phyloP scores from a whole-genome alignment of 78 protist species.

The Salpingoeca rosetta region DNA sequence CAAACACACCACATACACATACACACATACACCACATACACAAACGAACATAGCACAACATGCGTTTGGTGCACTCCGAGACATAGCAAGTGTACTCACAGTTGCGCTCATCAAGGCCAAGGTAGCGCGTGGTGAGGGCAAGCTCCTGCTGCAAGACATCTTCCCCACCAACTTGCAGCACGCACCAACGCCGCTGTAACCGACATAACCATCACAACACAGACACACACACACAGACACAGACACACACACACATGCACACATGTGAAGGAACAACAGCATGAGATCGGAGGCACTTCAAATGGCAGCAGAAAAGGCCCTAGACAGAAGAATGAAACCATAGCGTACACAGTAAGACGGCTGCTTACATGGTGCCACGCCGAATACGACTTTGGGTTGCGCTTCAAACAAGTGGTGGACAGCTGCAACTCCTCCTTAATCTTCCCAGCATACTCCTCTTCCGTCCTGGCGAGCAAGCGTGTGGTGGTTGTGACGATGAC shows the following conservation, averaged over 20 bases:
- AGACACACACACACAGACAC: background rate
- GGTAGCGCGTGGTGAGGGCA: conserved; percentile 38
- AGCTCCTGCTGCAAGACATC: conserved; percentile 57
- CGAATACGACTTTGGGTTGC: conserved; percentile 38
- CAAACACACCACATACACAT: background rate
- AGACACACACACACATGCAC: background rate
- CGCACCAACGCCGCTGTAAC: background rate
- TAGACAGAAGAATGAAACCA: background rate
- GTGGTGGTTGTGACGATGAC: background rate
- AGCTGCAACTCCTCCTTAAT: conserved; percentile 17
- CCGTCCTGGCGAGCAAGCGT: background rate
- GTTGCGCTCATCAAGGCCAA: conserved; percentile 74
- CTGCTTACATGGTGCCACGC: conserved; percentile 36
- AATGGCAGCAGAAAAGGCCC: background rate
- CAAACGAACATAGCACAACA: too few relatives aligned
- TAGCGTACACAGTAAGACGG: too few relatives aligned
- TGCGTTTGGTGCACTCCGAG: background rate
- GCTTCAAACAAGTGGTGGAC: background rate
- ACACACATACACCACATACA: background rate
- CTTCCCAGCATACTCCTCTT: background rate
- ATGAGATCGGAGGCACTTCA: background rate
- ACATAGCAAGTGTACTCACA: conserved; percentile 46
- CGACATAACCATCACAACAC: background rate
- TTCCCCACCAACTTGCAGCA: background rate
- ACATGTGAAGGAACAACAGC: background rate